Base-by-base conservation (phyloP, 2,329 filamentous ascomycete species). In the Ploettnerulaceae sp. region DNA sequence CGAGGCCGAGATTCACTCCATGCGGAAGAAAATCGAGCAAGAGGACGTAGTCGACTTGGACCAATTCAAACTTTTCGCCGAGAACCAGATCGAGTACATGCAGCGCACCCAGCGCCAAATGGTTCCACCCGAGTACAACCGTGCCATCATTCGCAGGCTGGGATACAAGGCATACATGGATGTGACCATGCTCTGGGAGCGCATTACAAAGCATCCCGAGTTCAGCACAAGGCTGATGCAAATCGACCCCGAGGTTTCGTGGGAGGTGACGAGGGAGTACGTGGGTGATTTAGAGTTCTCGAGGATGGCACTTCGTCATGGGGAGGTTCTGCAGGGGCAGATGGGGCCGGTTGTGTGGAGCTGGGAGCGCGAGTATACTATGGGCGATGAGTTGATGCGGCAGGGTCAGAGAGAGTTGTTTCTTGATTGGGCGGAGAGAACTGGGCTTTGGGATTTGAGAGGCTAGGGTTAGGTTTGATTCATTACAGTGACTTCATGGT, bases 301-400 rank as follows among this genome's bases (percentile, higher is more conserved):
- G 22, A 38, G 11, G n/a, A 38, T 17, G 25, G 35, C 22, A 9
- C 18, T 38, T n/a, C 25, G 35, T 11, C 22, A 38, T 18, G 35
- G 35, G 11, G 35, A 38, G 35, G 26, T 38, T 18, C 9, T 38
- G 1, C 35, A 38, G 22, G 35, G 35, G 17, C 35, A 38, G 35
- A 11, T 38, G 21, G 21, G 21, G n/a, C 35, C 35, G 24, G 24
- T 38, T 22, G 28, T 22, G n/a, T 40, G 25, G 37, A 40, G 25
- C 9, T 40, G 37, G 37, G 25, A 40, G 12, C 28, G 37, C 11
- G 37, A 40, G 25, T 40, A 40, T 40, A 26, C 31, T 40, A 31
- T 40, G 36, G 36, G 36, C n/a, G 36, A 39, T 31, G 37, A 40
- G 24, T 6, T 31, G 17, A 14, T 40, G 11, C 20, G 37, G 22